Conservation (phyloP, 768 basidiomycete genomes). For the Auricularia heimuer region DNA sequence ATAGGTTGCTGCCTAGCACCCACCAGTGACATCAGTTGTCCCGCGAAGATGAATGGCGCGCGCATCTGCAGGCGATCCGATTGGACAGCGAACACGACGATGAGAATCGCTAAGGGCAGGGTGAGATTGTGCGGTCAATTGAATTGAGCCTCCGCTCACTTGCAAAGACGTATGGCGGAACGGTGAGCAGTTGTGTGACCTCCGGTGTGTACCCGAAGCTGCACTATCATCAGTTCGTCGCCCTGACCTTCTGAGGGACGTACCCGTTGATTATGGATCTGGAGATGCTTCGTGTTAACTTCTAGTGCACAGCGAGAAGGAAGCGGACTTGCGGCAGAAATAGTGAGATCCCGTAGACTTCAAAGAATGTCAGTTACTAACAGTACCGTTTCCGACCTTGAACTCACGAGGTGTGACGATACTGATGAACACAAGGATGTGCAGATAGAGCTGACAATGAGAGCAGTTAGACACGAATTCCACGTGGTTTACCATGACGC, state of each 20-base stretch:
- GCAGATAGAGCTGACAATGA: conserved; percentile 34
- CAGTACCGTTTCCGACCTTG: not conserved
- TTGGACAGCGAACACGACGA: not conserved
- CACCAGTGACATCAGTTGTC: not conserved
- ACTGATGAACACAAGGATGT: conserved; percentile 50
- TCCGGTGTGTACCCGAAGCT: conserved; percentile 8
- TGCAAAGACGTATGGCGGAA: conserved; percentile 8
- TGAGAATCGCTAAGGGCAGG: not conserved
- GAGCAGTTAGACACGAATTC: no score
- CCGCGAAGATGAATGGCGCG: not conserved
- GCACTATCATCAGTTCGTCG: not conserved
- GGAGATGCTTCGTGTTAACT: not conserved
- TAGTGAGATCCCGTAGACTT: conserved; percentile 61
- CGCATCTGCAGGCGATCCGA: not conserved
- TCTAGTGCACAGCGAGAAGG: not conserved
- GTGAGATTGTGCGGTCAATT: not conserved
- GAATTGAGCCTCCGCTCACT: not conserved
- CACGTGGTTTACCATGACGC: no score
- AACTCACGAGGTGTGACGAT: conserved; percentile 48
- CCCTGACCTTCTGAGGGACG: conserved; percentile 4
- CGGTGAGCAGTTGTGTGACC: conserved; percentile 8
- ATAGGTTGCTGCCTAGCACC: not conserved
- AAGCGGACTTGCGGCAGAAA: conserved; percentile 52
- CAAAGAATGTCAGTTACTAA: no score
- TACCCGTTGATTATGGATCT: conserved; percentile 54